A percentile compares a stretch with the other conserved stretches of the same genome.
These are phyloP conservation scores for Geranium incanum DNA, from an alignment of 441 rosid genomes.

Conservation along the genomic window DNA sequence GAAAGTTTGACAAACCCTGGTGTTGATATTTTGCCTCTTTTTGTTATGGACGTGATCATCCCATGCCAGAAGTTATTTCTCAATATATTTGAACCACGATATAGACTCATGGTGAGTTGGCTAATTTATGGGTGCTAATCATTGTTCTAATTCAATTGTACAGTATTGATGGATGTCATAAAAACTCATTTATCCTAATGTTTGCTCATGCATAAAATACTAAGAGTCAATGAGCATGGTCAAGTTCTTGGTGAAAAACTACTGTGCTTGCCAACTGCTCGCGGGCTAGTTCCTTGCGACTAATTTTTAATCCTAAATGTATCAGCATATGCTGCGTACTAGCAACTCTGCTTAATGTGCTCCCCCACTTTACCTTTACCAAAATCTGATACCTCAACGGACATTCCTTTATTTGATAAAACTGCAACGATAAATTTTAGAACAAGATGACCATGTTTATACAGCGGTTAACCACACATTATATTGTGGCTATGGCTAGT, in stretches of 20 bases:
- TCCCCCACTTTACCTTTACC: background rate
- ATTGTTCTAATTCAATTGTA: background rate
- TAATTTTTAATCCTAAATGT: background rate
- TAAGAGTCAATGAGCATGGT: background rate
- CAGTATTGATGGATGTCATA: slow-evolving; percentile 5
- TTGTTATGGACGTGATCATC: slow-evolving; percentile 81
- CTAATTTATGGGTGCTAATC: slow-evolving; percentile 1
- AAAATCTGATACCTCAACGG: slow-evolving; percentile 4
- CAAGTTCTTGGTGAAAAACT: background rate
- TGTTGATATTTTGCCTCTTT: slow-evolving; percentile 76
- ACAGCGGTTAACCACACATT: background rate
- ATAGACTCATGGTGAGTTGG: slow-evolving; percentile 81
- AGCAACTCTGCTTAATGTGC: background rate
- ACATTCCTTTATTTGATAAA: background rate
- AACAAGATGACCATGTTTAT: background rate
- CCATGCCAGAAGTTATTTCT: slow-evolving; percentile 90
- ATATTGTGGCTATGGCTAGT: background rate
- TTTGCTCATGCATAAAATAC: background rate
- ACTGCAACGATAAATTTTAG: background rate
- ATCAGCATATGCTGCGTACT: background rate
- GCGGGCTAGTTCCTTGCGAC: background rate
- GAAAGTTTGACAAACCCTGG: slow-evolving; percentile 62
- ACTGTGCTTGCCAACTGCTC: background rate
- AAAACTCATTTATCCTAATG: background rate
- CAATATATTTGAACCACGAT: slow-evolving; percentile 90